A percentile compares a stretch with the other conserved stretches of the same genome.
phyloP scores from a whole-genome alignment of 345 rosid species.

The Bruguiera parviflora region DNA sequence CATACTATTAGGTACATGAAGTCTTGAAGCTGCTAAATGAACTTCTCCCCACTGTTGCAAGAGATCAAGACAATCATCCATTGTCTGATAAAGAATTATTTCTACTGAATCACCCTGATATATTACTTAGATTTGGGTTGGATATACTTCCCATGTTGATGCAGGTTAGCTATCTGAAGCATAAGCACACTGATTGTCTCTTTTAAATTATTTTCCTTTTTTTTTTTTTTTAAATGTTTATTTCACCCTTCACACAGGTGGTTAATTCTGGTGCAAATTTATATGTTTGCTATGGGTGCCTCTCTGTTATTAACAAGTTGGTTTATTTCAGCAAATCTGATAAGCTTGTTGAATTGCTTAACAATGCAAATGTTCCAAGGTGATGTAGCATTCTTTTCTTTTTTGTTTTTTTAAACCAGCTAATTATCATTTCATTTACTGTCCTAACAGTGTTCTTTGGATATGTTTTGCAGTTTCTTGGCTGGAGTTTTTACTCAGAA shows the following conservation, averaged over 20 bases:
- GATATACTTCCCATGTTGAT: constrained; percentile 68
- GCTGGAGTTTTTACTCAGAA: constrained; percentile 82
- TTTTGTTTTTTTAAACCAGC: no score
- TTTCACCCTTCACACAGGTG: constrained; percentile 44
- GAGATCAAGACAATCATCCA: constrained; percentile 39
- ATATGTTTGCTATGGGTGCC: constrained; percentile 74
- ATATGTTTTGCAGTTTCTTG: constrained; percentile 59
- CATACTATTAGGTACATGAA: constrained; percentile 64
- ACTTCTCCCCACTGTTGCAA: constrained; percentile 61
- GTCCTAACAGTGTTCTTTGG: constrained; percentile 11
- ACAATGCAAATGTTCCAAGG: constrained; percentile 76
- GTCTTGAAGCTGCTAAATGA: constrained; percentile 83
- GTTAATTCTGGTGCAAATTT: constrained; percentile 83
- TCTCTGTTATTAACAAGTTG: constrained; percentile 65
- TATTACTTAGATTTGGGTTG: constrained; percentile 53
- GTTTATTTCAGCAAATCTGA: constrained; percentile 62
- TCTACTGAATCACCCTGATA: constrained; percentile 56
- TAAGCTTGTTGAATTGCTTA: constrained; percentile 60
- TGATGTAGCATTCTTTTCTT: constrained; percentile 25
- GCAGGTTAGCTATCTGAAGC: constrained; percentile 51
- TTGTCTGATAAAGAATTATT: constrained; percentile 58
- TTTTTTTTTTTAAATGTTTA: constrained; percentile 3
- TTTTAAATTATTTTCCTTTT: constrained; percentile 11
- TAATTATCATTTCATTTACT: constrained; percentile 3
- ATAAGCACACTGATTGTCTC: constrained; percentile 6